These are phyloP conservation scores for Lithocarpus polystachyus DNA, from an alignment of 306 rosid genomes.

Conservation along the genomic window DNA sequence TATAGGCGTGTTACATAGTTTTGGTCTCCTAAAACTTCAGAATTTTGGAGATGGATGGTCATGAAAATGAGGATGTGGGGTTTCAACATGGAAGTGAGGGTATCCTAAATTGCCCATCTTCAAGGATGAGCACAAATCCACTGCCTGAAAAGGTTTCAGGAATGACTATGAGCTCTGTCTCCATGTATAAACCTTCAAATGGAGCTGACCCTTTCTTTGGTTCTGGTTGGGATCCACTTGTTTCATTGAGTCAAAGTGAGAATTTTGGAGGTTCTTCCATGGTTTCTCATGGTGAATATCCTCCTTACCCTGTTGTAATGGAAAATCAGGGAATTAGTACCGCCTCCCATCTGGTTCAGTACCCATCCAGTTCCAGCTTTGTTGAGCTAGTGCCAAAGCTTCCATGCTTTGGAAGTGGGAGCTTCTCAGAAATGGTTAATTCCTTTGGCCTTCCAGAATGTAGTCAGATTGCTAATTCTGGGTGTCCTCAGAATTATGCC, in stretches of 20 bases:
- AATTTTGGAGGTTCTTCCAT: conserved; percentile 69
- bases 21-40: conserved; percentile 21
- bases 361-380: conserved; percentile 66
- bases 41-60: conserved; percentile 66
- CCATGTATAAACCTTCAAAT: conserved; percentile 59
- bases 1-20: conserved; percentile 22
- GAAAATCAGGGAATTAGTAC: conserved; percentile 63
- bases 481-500: conserved; percentile 49
- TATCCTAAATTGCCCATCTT: conserved; percentile 43
- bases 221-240: conserved; percentile 91
- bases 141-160: conserved; percentile 47
- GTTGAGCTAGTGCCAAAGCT: conserved; percentile 62
- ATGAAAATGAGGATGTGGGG: conserved; percentile 61
- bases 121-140: conserved; percentile 46
- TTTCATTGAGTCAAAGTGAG: conserved; percentile 67
- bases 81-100: conserved; percentile 60
- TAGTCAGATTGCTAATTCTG: conserved; percentile 46
- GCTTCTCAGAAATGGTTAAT: conserved; percentile 71
- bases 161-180: conserved; percentile 52
- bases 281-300: conserved; percentile 60
- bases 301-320: conserved; percentile 52
- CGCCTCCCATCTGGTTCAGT: conserved; percentile 68
- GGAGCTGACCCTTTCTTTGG: conserved; percentile 56
- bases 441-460: conserved; percentile 55
- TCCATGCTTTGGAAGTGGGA: conserved; percentile 67